Evolutionary conservation across 176 grass and related monocot genomes (phyloP).

Genomic region (Oryza nivara): DNA sequence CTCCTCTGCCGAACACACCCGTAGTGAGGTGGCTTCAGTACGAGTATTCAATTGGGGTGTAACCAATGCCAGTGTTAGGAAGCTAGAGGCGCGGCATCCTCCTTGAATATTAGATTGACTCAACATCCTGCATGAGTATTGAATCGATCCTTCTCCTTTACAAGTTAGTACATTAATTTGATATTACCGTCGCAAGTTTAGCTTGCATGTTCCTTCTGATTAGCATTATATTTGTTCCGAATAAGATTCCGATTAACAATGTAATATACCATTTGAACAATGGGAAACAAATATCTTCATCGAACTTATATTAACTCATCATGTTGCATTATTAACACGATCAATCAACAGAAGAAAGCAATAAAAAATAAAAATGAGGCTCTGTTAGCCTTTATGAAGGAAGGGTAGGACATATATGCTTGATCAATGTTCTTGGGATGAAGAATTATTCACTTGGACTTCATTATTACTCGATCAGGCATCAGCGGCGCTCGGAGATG

Average conservation of each 20-base stretch:
- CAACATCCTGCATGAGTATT: slow-evolving; percentile 35
- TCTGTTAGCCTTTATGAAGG: background rate
- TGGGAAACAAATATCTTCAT: background rate
- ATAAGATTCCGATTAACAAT: too few species aligned
- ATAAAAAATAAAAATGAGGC: background rate
- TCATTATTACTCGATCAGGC: background rate
- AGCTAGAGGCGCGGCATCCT: slow-evolving; percentile 58
- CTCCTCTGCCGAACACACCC: too few species aligned
- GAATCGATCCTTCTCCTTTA: background rate
- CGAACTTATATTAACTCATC: background rate
- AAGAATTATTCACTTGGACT: background rate
- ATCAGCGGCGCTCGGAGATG: background rate
- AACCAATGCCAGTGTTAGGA: background rate
- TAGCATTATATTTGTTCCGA: too few species aligned
- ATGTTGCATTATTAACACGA: background rate
- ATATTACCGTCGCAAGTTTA: background rate
- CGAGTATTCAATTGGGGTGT: slow-evolving; percentile 52
- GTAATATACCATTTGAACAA: background rate
- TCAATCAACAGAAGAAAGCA: background rate
- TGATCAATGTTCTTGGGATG: background rate
- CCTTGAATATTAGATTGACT: slow-evolving; percentile 13
- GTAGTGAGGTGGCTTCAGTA: slow-evolving; percentile 93
- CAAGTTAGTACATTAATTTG: background rate
- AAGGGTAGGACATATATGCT: background rate
- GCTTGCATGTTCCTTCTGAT: background rate